Evolutionary conservation across 2,329 filamentous ascomycete genomes (phyloP), one percentile per base, ranked within the genome.

Genomic region (Colletotrichum sp.): DNA sequence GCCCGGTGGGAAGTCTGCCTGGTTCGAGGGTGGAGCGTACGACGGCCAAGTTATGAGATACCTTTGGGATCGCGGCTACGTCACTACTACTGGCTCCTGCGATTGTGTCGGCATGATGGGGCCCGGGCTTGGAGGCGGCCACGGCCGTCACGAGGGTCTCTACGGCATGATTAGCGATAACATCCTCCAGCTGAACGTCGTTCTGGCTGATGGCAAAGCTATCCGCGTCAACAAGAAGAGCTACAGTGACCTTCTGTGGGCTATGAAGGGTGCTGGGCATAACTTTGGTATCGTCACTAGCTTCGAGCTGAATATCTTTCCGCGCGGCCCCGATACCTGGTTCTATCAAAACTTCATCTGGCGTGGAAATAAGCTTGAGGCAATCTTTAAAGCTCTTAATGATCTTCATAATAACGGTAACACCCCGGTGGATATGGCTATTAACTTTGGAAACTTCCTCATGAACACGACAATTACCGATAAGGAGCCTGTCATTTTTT

Each of bases 71-170:
- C 79, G 81, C 18, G 60, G 60, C n/a, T 62, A 36, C n/a, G n/a
- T 36, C 12, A 21, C 32, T 12, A 62, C 60, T 4, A 88, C 87
- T 12, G 88, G 88, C 36, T 85, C 84, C 8, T 91, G 90, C 78
- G 88, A 89, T 80, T 91, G 89, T 75, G 86, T 88, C 65, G 85
- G 88, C 66, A 78, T 84, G 24, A 76, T 88, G 4, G 88, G 87
- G 0, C 89, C 89, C 0, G 89, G 83, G 0, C 85, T 93, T 1
- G 91, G 91, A 5, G 91, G 91, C 67, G 90, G 91, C 9, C 87
- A 90, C 79, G 90, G 90, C 34, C 85, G 85, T 82, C 85, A 89
- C 8, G 87, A 91, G 79, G 89, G 90, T 1, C 85, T 84, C 43
- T 82, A 91, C 74, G 90, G 90, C 2, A 85, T 92, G 3, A 81